These are phyloP conservation scores for Salix brachista DNA, from an alignment of 345 rosid genomes.

Conservation along the genomic window DNA sequence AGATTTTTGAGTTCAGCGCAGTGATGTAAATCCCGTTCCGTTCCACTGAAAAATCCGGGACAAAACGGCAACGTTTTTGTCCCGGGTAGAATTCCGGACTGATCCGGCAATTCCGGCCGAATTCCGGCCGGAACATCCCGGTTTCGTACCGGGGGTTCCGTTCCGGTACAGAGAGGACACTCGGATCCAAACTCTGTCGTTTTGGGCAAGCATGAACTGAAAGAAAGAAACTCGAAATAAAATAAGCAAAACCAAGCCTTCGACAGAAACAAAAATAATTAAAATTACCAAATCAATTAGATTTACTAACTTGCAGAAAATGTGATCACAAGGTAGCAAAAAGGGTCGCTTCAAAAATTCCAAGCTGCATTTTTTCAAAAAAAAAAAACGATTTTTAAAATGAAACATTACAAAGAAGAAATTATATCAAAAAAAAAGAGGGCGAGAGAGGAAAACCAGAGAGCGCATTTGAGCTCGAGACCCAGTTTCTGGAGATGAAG, in stretches of 20 bases:
- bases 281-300: background rate
- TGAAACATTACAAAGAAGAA: background rate
- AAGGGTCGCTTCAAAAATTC: slow-evolving; percentile 52
- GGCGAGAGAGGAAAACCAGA: slow-evolving; percentile 42
- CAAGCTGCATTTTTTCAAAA: slow-evolving; percentile 41
- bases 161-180: too few species aligned
- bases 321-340: slow-evolving; percentile 77
- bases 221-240: too few species aligned
- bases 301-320: slow-evolving; percentile 63
- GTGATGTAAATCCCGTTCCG: too few species aligned
- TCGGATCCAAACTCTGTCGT: too few species aligned
- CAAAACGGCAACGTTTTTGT: too few species aligned
- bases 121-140: too few species aligned
- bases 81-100: too few species aligned
- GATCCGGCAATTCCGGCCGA: too few species aligned
- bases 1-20: too few species aligned
- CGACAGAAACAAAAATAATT: background rate
- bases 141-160: too few species aligned
- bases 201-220: too few species aligned
- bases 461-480: slow-evolving; percentile 84
- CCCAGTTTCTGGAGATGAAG: slow-evolving; percentile 74
- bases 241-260: background rate
- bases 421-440: background rate
- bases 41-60: too few species aligned
- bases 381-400: background rate